Conservation (phyloP, 73 alveolate genomes). For the Paramecium pentaurelia region DNA sequence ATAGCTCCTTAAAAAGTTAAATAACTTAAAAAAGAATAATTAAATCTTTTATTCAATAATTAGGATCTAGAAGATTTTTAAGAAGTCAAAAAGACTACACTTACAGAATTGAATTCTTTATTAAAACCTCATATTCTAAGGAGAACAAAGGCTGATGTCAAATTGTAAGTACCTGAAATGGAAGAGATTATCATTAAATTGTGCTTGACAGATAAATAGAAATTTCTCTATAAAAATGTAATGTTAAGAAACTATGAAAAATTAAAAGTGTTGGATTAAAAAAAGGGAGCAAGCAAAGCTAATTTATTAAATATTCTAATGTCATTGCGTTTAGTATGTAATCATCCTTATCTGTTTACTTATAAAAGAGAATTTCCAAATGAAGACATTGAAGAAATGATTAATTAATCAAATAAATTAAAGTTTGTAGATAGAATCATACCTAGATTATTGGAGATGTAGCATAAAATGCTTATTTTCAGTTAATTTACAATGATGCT, state of each 20-base stretch:
- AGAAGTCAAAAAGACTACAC: slow-evolving; percentile 62
- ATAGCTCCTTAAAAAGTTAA: slow-evolving; percentile 80
- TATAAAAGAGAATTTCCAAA: slow-evolving; percentile 78
- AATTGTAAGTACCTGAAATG: slow-evolving; percentile 89
- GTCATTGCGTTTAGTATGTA: slow-evolving; percentile 96
- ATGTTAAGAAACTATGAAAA: slow-evolving; percentile 84
- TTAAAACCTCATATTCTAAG: slow-evolving; percentile 92
- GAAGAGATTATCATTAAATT: slow-evolving; percentile 86
- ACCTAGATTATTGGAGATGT: slow-evolving; percentile 81
- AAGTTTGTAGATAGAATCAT: slow-evolving; percentile 89
- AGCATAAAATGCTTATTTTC: slow-evolving; percentile 93
- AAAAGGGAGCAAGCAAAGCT: slow-evolving; percentile 31
- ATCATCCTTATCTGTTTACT: slow-evolving; percentile 95
- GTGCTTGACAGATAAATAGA: slow-evolving; percentile 85
- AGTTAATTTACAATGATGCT: slow-evolving; percentile 97
- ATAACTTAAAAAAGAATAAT: slow-evolving; percentile 54
- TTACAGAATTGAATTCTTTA: slow-evolving; percentile 74
- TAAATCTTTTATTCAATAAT: slow-evolving; percentile 47
- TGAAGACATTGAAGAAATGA: slow-evolving; percentile 92
- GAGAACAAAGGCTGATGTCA: slow-evolving; percentile 89
- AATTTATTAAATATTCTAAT: slow-evolving; percentile 71
- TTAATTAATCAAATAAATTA: slow-evolving; percentile 90
- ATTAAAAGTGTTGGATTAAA: slow-evolving; percentile 67
- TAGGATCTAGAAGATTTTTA: slow-evolving; percentile 48
- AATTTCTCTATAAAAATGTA: slow-evolving; percentile 83